phyloP scores from a whole-genome alignment of 1,284 basidiomycete species.

The Taiwanofungus camphoratus region DNA sequence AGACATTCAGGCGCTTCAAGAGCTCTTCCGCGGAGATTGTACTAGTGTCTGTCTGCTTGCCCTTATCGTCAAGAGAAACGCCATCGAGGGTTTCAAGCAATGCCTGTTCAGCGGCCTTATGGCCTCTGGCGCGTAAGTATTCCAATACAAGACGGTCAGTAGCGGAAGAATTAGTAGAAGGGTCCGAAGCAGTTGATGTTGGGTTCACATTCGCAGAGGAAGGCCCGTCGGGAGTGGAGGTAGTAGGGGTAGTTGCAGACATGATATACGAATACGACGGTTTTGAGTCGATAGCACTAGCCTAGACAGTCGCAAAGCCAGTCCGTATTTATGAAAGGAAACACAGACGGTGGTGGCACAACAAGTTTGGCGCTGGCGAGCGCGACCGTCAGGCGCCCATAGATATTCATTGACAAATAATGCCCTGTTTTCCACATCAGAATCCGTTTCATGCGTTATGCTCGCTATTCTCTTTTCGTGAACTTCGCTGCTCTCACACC shows the following conservation, averaged over 20 bases:
- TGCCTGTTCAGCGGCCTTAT: slow-evolving; percentile 70
- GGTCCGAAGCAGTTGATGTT: slow-evolving; percentile 10
- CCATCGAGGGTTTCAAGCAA: slow-evolving; percentile 66
- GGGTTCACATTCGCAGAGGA: slow-evolving; percentile 18
- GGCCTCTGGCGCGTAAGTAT: slow-evolving; percentile 80
- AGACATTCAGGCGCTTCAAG: slow-evolving; percentile 59
- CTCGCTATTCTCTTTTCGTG: too few species aligned
- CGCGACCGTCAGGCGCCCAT: too few species aligned
- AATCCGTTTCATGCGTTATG: too few species aligned
- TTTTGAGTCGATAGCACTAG: too few species aligned
- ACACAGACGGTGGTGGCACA: too few species aligned
- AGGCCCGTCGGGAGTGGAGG: slow-evolving; percentile 29
- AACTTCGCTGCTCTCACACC: too few species aligned
- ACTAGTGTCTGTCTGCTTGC: slow-evolving; percentile 34
- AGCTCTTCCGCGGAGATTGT: slow-evolving; percentile 56
- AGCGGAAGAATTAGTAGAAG: slow-evolving; percentile 24
- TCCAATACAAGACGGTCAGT: slow-evolving; percentile 71
- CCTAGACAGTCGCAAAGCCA: background rate
- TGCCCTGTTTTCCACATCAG: too few species aligned
- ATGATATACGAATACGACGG: slow-evolving; percentile 21
- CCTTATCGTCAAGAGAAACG: slow-evolving; percentile 44
- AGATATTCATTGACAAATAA: too few species aligned
- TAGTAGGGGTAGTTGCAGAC: slow-evolving; percentile 41
- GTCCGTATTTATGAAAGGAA: background rate
- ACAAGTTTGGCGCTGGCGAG: too few species aligned